Evolutionary conservation across 495 filamentous ascomycete species (phyloP).

Genomic region (Penicillium steckii): DNA sequence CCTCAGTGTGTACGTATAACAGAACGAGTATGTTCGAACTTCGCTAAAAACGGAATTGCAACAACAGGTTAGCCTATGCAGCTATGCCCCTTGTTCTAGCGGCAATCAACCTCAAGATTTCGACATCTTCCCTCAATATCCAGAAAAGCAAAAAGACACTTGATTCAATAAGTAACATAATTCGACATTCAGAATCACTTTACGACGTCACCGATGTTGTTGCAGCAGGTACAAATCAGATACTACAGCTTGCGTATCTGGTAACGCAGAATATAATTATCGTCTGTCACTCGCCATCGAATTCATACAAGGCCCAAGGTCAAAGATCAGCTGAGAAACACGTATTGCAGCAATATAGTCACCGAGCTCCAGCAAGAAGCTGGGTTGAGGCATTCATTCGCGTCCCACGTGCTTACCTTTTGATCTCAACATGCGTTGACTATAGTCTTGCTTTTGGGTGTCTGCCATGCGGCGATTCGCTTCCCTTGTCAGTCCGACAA

Average conservation of each 20-base stretch:
- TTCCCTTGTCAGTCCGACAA: slow-evolving; percentile 28
- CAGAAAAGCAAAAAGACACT: slow-evolving; percentile 20
- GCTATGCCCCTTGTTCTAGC: slow-evolving; percentile 35
- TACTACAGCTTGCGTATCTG: slow-evolving; percentile 31
- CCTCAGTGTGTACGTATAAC: slow-evolving; percentile 28
- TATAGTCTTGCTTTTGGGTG: slow-evolving; percentile 28
- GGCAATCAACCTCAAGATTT: slow-evolving; percentile 37
- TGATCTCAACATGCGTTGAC: slow-evolving; percentile 34
- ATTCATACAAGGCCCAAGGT: not conserved
- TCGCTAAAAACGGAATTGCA: no score
- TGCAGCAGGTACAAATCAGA: slow-evolving; percentile 28
- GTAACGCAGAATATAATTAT: slow-evolving; percentile 31
- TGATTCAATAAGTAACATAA: slow-evolving; percentile 26
- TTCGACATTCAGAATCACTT: slow-evolving; percentile 27
- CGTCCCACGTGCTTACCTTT: slow-evolving; percentile 33
- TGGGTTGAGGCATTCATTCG: slow-evolving; percentile 34
- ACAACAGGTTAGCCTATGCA: slow-evolving; percentile 28
- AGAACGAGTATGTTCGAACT: not conserved
- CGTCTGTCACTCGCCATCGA: not conserved
- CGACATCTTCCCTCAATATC: slow-evolving; percentile 20
- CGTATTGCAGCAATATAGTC: not conserved
- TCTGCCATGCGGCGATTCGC: slow-evolving; percentile 20
- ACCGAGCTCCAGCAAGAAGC: slow-evolving; percentile 11
- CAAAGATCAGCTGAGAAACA: not conserved
- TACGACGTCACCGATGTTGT: slow-evolving; percentile 38